Conservation (phyloP, 768 basidiomycete genomes). For the Lentinus tigrinus region DNA sequence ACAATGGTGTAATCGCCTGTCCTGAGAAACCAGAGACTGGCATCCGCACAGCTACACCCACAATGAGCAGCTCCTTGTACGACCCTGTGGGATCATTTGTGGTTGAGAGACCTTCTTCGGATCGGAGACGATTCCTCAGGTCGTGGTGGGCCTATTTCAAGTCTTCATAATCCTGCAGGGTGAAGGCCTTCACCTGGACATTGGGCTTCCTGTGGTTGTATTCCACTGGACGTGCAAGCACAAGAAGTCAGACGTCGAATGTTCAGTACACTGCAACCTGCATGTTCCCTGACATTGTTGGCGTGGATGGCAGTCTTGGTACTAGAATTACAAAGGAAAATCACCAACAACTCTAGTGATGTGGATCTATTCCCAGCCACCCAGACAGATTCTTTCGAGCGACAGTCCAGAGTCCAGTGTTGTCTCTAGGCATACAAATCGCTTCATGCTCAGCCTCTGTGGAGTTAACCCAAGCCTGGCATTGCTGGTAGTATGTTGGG, state of each 20-base stretch:
- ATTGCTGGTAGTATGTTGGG: no score
- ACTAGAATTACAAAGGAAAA: no score
- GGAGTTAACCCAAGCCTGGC: no score
- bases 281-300: no score
- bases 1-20: background rate
- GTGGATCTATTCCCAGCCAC: no score
- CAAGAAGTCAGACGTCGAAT: slow-evolving; percentile 27
- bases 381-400: no score
- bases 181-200: slow-evolving; percentile 18
- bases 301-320: no score
- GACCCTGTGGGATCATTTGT: slow-evolving; percentile 22
- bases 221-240: slow-evolving; percentile 40
- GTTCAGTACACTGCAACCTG: slow-evolving; percentile 32
- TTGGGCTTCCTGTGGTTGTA: slow-evolving; percentile 33
- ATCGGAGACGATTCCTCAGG: slow-evolving; percentile 18
- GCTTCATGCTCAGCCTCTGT: no score
- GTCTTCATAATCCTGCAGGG: background rate
- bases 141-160: slow-evolving; percentile 16
- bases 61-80: slow-evolving; percentile 29
- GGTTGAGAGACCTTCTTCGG: slow-evolving; percentile 25
- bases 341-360: no score
- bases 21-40: background rate
- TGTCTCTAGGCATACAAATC: no score
- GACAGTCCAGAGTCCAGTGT: no score
- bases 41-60: slow-evolving; percentile 22